Conservation (phyloP, 129 eudicot genomes). For the Chrysanthemum makinoi region DNA sequence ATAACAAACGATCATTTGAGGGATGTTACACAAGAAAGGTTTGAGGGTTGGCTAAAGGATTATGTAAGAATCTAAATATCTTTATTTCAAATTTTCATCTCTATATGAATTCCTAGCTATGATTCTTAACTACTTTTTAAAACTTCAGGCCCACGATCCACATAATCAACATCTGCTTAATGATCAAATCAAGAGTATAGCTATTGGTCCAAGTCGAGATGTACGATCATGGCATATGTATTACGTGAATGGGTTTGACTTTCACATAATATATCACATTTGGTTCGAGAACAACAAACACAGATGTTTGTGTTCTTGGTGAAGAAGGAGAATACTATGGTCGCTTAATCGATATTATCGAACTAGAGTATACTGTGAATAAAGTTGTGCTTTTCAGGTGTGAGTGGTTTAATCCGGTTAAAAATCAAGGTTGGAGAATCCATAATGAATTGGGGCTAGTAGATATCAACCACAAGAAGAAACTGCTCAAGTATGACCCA, state of each 20-base stretch:
- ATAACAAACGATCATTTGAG: not conserved
- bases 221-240: conserved; percentile 3
- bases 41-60: not conserved
- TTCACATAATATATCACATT: not conserved
- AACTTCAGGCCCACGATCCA: not conserved
- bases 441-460: conserved; percentile 1
- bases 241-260: not conserved
- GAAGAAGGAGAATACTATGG: not conserved
- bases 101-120: not conserved
- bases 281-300: conserved; percentile 1
- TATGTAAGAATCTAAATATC: not conserved
- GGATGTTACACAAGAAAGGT: not conserved
- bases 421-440: conserved; percentile 9
- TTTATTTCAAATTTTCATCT: not conserved
- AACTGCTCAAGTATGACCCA: conserved; percentile 1
- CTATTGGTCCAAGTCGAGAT: not conserved
- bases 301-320: conserved; percentile 6
- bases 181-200: not conserved
- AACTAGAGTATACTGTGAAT: not conserved
- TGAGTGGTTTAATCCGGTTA: conserved; percentile 8
- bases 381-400: conserved; percentile 4
- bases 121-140: not conserved
- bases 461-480: conserved; percentile 5
- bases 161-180: not conserved
- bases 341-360: not conserved